Base-by-base conservation (phyloP, 139 green algal species). In the Coelastrella sp. region DNA sequence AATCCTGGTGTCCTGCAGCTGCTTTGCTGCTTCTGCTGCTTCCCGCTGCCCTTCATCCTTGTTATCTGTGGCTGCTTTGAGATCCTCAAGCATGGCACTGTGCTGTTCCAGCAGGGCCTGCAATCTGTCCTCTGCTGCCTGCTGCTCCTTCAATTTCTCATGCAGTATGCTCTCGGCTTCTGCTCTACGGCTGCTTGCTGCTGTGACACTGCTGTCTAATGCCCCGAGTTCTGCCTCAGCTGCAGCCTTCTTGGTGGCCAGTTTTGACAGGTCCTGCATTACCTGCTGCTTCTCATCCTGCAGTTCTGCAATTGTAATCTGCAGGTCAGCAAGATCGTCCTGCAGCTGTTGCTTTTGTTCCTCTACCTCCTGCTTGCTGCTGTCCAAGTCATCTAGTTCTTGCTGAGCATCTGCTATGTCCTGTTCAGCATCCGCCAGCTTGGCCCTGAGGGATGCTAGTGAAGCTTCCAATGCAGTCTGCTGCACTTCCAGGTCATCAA, bases 51-150 rank as follows among this genome's bases (percentile, higher is more conserved):
- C 54, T 47, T 65, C 7, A 64, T 66, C 17, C 66, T 78, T 80
- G 23, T 79, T 64, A 7, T 78, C 23, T 22, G 75, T 56, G 0
- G 47, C 47, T 32, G 60, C 22, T 20, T 22, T 23, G 7, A 78
- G 61, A 61, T 75, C 61, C 14, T 78, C 60, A 60, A 87, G 61
- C 32, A 76, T 19, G 19, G 61, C 81, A 14, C 23, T 20, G 22
- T 75, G 81, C 23, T 75, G 81, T 23, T 78, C 61, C 65, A 88
- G 83, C 66, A 88, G 83, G 1, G 83, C 54, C 22, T 71, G 17
- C 4, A 88, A 65, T 54, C 65, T 88, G 65, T 57, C 59, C 65
- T 79, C 83, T 65, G 83, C 66, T 54, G 19, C 32, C 54, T 71
- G 61, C 66, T 60, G 66, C 32, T 78, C 23, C 54, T 88, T 71